phyloP scores from a whole-genome alignment of 148 eudicot species.

The Camellia sinensis region DNA sequence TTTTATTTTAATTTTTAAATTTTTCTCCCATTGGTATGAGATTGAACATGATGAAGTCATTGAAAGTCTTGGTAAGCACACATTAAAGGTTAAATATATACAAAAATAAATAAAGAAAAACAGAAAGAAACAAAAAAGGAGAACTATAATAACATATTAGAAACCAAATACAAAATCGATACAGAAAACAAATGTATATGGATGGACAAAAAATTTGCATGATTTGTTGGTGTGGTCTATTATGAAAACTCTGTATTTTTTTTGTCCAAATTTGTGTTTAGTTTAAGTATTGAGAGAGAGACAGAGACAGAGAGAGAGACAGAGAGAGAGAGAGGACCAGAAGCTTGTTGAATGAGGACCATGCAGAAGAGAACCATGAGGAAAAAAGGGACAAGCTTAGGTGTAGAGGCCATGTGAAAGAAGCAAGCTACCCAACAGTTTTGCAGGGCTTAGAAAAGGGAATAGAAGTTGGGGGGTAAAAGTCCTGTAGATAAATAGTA shows the following conservation, averaged over 20 bases:
- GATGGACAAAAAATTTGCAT: too few species aligned
- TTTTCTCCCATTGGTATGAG: too few species aligned
- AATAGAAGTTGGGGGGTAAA: background rate
- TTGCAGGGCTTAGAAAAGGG: conserved; percentile 1
- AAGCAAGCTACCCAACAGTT: background rate
- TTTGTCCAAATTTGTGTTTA: too few species aligned
- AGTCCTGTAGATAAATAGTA: background rate
- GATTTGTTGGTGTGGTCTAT: too few species aligned
- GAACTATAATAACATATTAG: background rate
- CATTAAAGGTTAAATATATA: too few species aligned
- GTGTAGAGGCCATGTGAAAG: background rate
- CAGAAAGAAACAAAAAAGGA: background rate
- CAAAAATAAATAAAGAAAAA: too few species aligned
- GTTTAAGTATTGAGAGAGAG: background rate
- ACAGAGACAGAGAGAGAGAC: background rate
- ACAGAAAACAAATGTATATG: background rate
- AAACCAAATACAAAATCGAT: background rate
- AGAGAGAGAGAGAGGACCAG: background rate
- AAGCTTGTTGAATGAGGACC: conserved; percentile 5
- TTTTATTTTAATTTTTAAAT: too few species aligned
- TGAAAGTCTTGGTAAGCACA: too few species aligned
- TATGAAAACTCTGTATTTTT: too few species aligned
- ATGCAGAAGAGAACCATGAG: background rate
- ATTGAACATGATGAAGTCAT: too few species aligned
- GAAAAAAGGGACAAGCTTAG: background rate